phyloP scores from a whole-genome alignment of 2,329 filamentous ascomycete genomes.

The Oidium heveae region DNA sequence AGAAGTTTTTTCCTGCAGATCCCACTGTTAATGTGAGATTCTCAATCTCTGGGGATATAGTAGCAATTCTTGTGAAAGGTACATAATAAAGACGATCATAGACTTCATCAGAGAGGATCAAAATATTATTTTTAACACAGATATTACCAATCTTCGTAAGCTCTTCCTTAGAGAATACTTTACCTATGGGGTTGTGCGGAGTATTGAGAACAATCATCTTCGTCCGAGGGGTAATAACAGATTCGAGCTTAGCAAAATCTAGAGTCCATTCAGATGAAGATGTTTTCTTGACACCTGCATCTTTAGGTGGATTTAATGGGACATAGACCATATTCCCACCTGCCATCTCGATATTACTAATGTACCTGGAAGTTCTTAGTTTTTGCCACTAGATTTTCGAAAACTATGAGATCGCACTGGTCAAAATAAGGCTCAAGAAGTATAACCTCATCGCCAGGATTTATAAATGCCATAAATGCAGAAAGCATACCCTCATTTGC shows the following conservation, averaged over 20 bases:
- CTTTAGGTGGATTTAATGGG: constrained; percentile 67
- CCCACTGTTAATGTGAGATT: constrained; percentile 78
- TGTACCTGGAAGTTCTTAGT: constrained; percentile 30
- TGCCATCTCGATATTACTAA: constrained; percentile 96
- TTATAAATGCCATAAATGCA: constrained; percentile 93
- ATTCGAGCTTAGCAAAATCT: constrained; percentile 60
- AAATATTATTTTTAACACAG: constrained; percentile 77
- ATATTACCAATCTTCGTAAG: constrained; percentile 65
- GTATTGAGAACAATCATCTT: constrained; percentile 91
- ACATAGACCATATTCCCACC: constrained; percentile 90
- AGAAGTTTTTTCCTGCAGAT: constrained; percentile 94
- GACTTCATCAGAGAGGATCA: constrained; percentile 79
- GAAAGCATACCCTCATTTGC: constrained; percentile 85
- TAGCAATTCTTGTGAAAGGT: constrained; percentile 80
- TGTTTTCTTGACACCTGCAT: constrained; percentile 55
- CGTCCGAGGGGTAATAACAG: constrained; percentile 58
- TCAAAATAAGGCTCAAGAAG: constrained; percentile 58
- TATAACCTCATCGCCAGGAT: background rate
- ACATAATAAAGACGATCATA: constrained; percentile 92
- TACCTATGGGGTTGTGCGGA: constrained; percentile 82
- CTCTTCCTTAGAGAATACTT: constrained; percentile 71
- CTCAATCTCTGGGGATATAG: constrained; percentile 72
- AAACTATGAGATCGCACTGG: constrained; percentile 29
- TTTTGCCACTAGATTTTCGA: background rate
- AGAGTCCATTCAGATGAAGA: constrained; percentile 75